Base-by-base conservation (phyloP, 768 basidiomycete species). In the Kwoniella sp. region DNA sequence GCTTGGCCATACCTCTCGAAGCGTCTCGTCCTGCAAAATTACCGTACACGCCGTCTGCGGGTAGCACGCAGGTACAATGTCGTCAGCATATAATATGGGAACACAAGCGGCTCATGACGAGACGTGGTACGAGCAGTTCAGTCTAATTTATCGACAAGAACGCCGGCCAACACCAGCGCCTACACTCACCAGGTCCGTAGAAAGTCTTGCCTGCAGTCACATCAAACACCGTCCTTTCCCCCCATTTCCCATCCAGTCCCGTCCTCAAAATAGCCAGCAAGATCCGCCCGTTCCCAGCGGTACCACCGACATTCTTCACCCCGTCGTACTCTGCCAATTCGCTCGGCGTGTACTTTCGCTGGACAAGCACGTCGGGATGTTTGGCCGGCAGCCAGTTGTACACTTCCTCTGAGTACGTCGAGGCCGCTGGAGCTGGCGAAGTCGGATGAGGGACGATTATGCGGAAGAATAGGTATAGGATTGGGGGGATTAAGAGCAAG, bases 1-100 rank as follows among this genome's bases (percentile, higher is more conserved):
- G 94, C 82, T 94, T 96, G 7, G 95, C 95, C 91, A 98, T 94
- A 4, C 95, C 94, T 38, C 94, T 84, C 17, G 92, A 94, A 1
- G 95, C 95, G 82, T 99, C 95, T 55, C 94, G 82, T 4, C 95
- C 96, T 2, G 96, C 94, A 83, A 99, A 98, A 81, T 94, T 95
- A 30, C 92, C 93, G 76, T 97, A 97, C 86, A 93, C 92, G 0
- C 94, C 95, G 73, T 88, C 95, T 96, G 70, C 29, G 13, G 61
- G 59, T 23, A 1, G 59, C 15, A 28, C 8, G 25, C 30, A 41
- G 22, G 13, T n/a, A n/a, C n/a, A n/a, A n/a, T n/a, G n/a, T n/a
- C n/a, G n/a, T 52, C 2, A 29, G 53, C n/a, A n/a, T n/a, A n/a
- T n/a, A n/a, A n/a, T n/a, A n/a, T n/a, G n/a, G n/a, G n/a, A n/a